Conservation (phyloP, 2,329 filamentous ascomycete species). For the Zalaria sp. region DNA sequence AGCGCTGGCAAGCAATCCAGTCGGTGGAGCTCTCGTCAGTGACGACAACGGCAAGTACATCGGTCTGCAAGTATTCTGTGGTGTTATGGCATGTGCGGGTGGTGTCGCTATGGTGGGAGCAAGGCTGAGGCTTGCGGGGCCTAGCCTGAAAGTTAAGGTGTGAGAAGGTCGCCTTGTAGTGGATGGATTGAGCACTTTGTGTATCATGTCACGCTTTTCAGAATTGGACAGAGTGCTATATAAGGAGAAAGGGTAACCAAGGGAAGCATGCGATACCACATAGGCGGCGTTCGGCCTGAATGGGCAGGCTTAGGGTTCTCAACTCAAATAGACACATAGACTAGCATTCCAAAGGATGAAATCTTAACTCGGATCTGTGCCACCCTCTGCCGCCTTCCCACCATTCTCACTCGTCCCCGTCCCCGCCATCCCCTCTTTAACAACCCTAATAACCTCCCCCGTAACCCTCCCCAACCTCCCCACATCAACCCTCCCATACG, state of each 20-base stretch:
- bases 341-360: too few species aligned
- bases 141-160: slow-evolving; percentile 4
- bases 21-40: slow-evolving; percentile 34
- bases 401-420: too few species aligned
- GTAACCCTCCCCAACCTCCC: neutral
- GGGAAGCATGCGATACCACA: too few species aligned
- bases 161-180: neutral
- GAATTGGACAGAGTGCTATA: too few species aligned
- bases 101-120: slow-evolving; percentile 22
- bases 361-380: too few species aligned
- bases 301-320: too few species aligned
- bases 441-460: neutral
- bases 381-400: too few species aligned
- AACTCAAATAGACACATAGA: too few species aligned
- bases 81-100: slow-evolving; percentile 36
- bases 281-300: too few species aligned
- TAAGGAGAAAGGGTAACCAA: too few species aligned
- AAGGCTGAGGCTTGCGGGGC: slow-evolving; percentile 21
- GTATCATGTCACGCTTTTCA: too few species aligned
- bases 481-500: slow-evolving; percentile 31
- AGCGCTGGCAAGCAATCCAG: slow-evolving; percentile 46
- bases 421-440: neutral
- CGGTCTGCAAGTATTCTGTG: slow-evolving; percentile 52
- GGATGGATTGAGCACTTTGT: too few species aligned
- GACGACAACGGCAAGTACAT: slow-evolving; percentile 39